Evolutionary conservation across 2,329 filamentous ascomycete species (phyloP).

Genomic region (Fusarium sp.): DNA sequence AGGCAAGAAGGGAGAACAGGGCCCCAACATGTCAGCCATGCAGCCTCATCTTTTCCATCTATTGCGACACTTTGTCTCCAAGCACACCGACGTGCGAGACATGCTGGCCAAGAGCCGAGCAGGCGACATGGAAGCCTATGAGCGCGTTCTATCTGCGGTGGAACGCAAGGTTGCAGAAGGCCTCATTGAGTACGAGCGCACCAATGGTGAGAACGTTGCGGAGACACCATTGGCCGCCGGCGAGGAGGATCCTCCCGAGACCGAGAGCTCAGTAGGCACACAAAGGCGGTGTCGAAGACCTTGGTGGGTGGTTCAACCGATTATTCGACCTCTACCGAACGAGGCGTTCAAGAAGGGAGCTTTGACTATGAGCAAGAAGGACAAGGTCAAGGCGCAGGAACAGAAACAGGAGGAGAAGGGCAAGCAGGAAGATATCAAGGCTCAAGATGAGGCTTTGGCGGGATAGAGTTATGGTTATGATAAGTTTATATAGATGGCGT

Average conservation of each 20-base stretch:
- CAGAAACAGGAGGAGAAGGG: constrained; percentile 36
- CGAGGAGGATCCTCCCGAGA: constrained; percentile 51
- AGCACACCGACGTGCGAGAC: constrained; percentile 85
- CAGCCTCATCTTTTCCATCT: constrained; percentile 95
- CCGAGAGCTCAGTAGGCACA: constrained; percentile 70
- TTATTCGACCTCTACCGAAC: constrained; percentile 83
- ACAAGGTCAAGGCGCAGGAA: constrained; percentile 51
- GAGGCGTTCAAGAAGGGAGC: constrained; percentile 87
- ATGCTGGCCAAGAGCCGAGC: constrained; percentile 74
- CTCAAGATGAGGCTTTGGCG: constrained; percentile 39
- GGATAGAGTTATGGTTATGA: constrained; percentile 22
- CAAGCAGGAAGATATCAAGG: constrained; percentile 37
- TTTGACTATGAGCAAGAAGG: constrained; percentile 76
- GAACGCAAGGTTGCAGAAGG: constrained; percentile 78
- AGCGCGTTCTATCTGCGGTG: constrained; percentile 77
- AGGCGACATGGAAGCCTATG: constrained; percentile 79
- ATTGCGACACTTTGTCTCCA: constrained; percentile 79
- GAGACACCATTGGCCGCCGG: constrained; percentile 44
- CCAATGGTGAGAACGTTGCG: constrained; percentile 58
- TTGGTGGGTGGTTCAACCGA: constrained; percentile 87
- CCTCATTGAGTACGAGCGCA: constrained; percentile 70
- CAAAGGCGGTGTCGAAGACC: constrained; percentile 79
- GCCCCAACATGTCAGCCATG: constrained; percentile 77
- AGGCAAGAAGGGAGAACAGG: constrained; percentile 50
- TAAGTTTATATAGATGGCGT: constrained; percentile 28